Conservation (phyloP, 306 rosid species). For the Fagus crenata region DNA sequence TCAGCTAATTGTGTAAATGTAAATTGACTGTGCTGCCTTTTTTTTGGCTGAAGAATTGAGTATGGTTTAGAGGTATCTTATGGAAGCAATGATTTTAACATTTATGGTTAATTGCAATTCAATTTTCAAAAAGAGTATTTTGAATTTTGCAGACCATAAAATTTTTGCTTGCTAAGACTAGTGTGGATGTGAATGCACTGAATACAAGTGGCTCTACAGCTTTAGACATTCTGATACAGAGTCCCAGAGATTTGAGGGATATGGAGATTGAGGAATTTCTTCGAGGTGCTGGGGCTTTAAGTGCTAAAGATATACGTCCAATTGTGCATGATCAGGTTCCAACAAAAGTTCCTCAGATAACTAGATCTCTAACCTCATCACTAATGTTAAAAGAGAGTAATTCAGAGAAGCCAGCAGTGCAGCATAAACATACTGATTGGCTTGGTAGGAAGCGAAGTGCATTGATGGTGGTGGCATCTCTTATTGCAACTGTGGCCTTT, state of each 20-base stretch:
- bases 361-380: slow-evolving; percentile 11
- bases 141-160: slow-evolving; percentile 27
- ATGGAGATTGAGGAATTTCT: slow-evolving; percentile 34
- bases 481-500: slow-evolving; percentile 37
- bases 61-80: neutral
- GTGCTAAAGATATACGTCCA: neutral
- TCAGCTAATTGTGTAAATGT: neutral
- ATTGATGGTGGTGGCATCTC: slow-evolving; percentile 39
- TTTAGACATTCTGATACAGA: slow-evolving; percentile 22
- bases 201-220: slow-evolving; percentile 31
- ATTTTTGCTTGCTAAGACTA: slow-evolving; percentile 23
- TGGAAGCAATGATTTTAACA: neutral
- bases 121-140: neutral
- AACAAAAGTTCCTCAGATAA: neutral
- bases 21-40: neutral
- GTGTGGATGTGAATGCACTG: slow-evolving; percentile 28
- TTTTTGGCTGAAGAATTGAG: neutral
- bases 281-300: slow-evolving; percentile 20
- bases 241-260: slow-evolving; percentile 37
- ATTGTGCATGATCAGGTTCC: slow-evolving; percentile 22
- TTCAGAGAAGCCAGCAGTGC: slow-evolving; percentile 12
- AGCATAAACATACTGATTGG: slow-evolving; percentile 24
- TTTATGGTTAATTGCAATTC: neutral
- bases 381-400: slow-evolving; percentile 19
- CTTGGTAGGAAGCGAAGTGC: slow-evolving; percentile 33